phyloP scores from a whole-genome alignment of 495 filamentous ascomycete genomes.

The Usnea hakonensis region DNA sequence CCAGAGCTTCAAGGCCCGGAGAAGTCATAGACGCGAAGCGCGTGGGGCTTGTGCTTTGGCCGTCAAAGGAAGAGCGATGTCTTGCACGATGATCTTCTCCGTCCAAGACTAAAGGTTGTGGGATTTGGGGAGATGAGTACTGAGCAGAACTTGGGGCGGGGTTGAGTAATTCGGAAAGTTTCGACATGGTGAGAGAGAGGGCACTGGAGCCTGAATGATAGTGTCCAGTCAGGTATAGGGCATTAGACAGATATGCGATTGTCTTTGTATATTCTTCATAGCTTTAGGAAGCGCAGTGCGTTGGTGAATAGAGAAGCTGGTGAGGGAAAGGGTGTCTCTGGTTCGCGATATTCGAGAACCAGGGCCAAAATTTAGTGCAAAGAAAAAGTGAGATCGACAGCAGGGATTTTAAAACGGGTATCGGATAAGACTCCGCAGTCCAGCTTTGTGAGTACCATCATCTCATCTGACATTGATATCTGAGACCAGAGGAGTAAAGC shows the following conservation, averaged over 20 bases:
- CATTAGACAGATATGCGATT: not conserved
- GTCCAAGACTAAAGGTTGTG: constrained; percentile 13
- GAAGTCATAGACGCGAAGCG: constrained; percentile 20
- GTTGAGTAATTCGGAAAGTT: constrained; percentile 22
- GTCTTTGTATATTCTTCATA: not conserved
- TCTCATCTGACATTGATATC: no score
- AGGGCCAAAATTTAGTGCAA: not conserved
- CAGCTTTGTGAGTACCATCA: no score
- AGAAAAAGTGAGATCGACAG: not conserved
- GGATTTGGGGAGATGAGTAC: constrained; percentile 5
- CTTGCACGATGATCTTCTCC: constrained; percentile 3
- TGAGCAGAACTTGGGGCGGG: constrained; percentile 14
- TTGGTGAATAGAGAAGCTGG: not conserved
- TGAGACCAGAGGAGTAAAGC: not conserved
- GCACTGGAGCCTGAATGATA: not conserved
- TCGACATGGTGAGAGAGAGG: constrained; percentile 15
- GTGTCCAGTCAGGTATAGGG: not conserved
- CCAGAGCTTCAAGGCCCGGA: constrained; percentile 26
- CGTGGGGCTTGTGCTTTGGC: constrained; percentile 1
- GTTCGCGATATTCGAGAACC: constrained; percentile 9
- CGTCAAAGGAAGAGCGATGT: constrained; percentile 5
- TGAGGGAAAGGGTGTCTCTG: not conserved
- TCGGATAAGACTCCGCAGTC: not conserved
- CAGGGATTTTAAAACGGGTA: constrained; percentile 8
- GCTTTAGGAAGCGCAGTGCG: not conserved